These are phyloP conservation scores for Verticillium nonalfalfae DNA, from an alignment of 2,329 filamentous ascomycete species.

Conservation along the genomic window DNA sequence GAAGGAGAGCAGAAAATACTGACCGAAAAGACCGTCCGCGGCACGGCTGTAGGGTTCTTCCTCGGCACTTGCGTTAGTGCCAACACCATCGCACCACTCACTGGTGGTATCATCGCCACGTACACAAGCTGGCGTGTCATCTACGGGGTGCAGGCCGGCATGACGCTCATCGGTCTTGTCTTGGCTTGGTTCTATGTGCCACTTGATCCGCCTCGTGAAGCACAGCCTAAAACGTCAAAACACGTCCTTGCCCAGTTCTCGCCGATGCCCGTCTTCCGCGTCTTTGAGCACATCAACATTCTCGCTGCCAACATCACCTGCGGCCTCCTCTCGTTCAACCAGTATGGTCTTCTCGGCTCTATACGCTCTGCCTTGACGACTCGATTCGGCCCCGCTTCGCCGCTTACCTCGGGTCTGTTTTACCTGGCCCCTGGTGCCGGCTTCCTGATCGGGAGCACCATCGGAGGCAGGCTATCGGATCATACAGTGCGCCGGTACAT, in stretches of 20 bases:
- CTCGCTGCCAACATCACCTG: slow-evolving; percentile 7
- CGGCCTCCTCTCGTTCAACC: slow-evolving; percentile 15
- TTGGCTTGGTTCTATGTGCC: slow-evolving; percentile 58
- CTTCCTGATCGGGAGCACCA: slow-evolving; percentile 57
- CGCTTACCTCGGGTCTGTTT: slow-evolving; percentile 59
- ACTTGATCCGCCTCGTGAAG: slow-evolving; percentile 47
- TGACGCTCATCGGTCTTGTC: slow-evolving; percentile 49
- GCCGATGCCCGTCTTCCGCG: not conserved
- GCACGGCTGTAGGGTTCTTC: slow-evolving; percentile 10
- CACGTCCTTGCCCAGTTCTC: not conserved
- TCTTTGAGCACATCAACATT: slow-evolving; percentile 1
- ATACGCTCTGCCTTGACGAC: slow-evolving; percentile 64
- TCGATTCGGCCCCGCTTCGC: slow-evolving; percentile 57
- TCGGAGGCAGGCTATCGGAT: slow-evolving; percentile 49
- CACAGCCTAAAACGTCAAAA: not conserved
- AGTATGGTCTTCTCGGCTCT: slow-evolving; percentile 52
- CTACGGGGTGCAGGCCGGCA: slow-evolving; percentile 64
- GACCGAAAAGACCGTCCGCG: slow-evolving; percentile 5
- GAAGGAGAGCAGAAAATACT: not conserved
- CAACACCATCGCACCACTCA: slow-evolving; percentile 9
- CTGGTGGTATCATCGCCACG: slow-evolving; percentile 68
- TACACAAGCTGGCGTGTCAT: slow-evolving; percentile 68
- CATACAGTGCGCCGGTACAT: slow-evolving; percentile 31
- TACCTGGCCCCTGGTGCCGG: slow-evolving; percentile 64
- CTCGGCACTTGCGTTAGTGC: slow-evolving; percentile 10